Conservation (phyloP, 805 yeast genomes). For the Wickerhamiella azymoides region DNA sequence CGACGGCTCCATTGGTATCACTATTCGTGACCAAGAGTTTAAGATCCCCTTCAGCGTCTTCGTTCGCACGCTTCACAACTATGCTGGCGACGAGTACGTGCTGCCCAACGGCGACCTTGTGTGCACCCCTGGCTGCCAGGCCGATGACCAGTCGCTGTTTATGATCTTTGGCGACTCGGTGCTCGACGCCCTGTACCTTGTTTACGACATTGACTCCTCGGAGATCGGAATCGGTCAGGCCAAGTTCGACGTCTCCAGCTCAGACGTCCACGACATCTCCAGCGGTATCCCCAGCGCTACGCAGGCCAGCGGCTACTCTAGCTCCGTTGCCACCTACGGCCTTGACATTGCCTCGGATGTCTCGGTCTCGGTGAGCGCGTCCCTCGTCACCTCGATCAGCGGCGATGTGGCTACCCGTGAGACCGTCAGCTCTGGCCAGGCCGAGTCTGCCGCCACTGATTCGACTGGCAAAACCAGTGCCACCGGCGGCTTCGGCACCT, state of each 20-base stretch:
- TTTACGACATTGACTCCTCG: constrained; percentile 43
- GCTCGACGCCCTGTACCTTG: constrained; percentile 45
- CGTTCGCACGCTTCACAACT: constrained; percentile 1
- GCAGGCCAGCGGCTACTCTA: constrained; percentile 6
- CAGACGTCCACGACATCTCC: constrained; percentile 2
- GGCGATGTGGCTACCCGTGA: constrained; percentile 4
- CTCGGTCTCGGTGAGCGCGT: neutral
- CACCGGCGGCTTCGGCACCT: neutral
- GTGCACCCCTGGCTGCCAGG: constrained; percentile 3
- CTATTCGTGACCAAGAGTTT: constrained; percentile 13
- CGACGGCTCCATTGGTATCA: constrained; percentile 8
- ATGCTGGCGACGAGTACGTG: constrained; percentile 1
- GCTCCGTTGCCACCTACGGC: neutral
- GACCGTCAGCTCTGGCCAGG: neutral
- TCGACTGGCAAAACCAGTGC: neutral
- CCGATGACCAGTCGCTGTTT: constrained; percentile 6
- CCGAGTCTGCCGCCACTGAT: neutral
- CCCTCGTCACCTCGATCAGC: neutral
- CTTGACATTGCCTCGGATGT: neutral
- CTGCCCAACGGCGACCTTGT: neutral
- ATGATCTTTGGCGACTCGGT: constrained; percentile 42
- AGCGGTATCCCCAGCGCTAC: constrained; percentile 9
- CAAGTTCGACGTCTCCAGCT: neutral
- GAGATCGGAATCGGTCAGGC: constrained; percentile 37
- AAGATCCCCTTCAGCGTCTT: constrained; percentile 5